Conservation (phyloP, 805 yeast genomes). For the Candida chilensis region DNA sequence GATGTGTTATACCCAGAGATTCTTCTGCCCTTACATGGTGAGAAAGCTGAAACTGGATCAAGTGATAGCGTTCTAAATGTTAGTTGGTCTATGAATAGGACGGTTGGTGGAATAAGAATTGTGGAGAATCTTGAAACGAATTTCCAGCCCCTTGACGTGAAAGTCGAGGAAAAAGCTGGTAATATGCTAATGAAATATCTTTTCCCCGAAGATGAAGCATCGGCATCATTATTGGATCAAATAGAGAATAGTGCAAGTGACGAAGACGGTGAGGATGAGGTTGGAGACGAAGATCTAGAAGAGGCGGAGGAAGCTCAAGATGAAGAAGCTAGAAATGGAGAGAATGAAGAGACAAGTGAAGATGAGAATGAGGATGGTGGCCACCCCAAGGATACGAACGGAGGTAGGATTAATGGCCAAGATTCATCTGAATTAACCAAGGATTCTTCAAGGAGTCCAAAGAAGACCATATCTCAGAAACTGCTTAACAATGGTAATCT, state of each 20-base stretch:
- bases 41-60: conserved; percentile 8
- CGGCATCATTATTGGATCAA: too few relatives aligned
- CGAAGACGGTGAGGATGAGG: conserved; percentile 1
- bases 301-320: conserved; percentile 6
- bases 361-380: conserved; percentile 6
- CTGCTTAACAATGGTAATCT: background rate
- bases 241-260: conserved; percentile 3
- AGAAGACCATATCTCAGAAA: background rate
- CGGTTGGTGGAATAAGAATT: conserved; percentile 89
- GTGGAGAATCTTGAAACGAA: conserved; percentile 53
- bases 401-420: conserved; percentile 1
- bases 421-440: background rate
- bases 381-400: too few relatives aligned
- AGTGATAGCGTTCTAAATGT: conserved; percentile 38
- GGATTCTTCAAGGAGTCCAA: background rate
- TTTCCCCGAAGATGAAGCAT: conserved; percentile 51
- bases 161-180: conserved; percentile 66
- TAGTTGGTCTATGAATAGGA: conserved; percentile 72
- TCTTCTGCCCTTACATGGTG: conserved; percentile 38
- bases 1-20: conserved; percentile 62
- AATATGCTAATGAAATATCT: conserved; percentile 53
- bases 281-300: conserved; percentile 1
- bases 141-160: conserved; percentile 60
- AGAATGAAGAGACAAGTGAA: conserved; percentile 5
- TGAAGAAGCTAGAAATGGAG: conserved; percentile 5